Percentiles rank a stretch among this genome's conserved stretches.
phyloP scores from a whole-genome alignment of 139 green algal genomes.

The Pleodorina starrii region DNA sequence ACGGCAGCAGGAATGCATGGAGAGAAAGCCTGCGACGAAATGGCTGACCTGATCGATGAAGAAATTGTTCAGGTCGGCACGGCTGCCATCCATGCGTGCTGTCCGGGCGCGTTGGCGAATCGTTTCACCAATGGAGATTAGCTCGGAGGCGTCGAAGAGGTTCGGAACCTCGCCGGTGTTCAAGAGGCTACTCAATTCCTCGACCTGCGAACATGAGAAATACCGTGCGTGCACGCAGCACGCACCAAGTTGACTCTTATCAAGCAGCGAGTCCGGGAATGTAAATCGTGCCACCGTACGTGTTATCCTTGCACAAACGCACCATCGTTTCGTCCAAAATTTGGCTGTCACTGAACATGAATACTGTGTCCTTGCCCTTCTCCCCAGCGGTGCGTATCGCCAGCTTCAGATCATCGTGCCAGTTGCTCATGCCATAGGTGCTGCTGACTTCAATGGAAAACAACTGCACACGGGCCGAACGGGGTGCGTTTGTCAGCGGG shows the following conservation, averaged over 20 bases:
- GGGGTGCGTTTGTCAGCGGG: no score
- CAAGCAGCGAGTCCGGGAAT: not conserved
- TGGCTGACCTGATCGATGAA: slow-evolving; percentile 76
- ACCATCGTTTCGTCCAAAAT: slow-evolving; percentile 72
- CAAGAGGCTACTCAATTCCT: slow-evolving; percentile 85
- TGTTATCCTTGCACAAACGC: not conserved
- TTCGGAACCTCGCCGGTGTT: slow-evolving; percentile 85
- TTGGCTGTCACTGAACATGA: slow-evolving; percentile 85
- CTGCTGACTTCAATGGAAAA: slow-evolving; percentile 77
- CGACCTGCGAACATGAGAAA: slow-evolving; percentile 61
- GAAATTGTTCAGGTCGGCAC: slow-evolving; percentile 74
- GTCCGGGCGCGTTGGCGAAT: slow-evolving; percentile 64
- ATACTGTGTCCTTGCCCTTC: slow-evolving; percentile 64
- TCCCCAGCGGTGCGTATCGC: slow-evolving; percentile 73
- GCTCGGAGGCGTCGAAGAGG: slow-evolving; percentile 70
- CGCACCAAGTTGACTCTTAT: not conserved
- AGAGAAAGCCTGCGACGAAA: no score
- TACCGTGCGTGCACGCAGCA: not conserved
- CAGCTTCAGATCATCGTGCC: slow-evolving; percentile 81
- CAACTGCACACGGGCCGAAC: no score
- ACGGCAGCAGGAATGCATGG: no score
- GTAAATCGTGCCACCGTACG: not conserved
- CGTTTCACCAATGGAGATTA: slow-evolving; percentile 50
- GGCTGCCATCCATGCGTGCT: slow-evolving; percentile 67
- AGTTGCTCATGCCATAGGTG: slow-evolving; percentile 74